Percentiles rank a stretch among this genome's conserved stretches.
Evolutionary conservation across 306 rosid genomes (phyloP).

Genomic region (Medicago arabica): DNA sequence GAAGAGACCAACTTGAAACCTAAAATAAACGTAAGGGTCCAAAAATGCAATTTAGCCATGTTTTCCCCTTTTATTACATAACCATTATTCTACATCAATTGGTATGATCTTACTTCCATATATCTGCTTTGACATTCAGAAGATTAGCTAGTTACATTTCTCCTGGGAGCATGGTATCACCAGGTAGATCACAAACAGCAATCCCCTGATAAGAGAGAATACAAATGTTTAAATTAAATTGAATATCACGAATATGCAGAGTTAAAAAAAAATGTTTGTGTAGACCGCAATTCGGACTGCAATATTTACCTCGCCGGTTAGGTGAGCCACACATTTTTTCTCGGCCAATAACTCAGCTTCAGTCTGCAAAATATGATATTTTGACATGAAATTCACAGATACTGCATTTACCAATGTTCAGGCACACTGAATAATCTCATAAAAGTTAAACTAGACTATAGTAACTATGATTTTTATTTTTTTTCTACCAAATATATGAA

Average conservation of each 20-base stretch:
- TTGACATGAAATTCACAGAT: constrained; percentile 1
- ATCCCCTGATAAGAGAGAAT: constrained; percentile 62
- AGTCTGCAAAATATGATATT: constrained; percentile 56
- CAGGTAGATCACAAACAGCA: constrained; percentile 92
- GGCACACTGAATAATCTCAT: background rate
- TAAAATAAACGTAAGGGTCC: too few relatives aligned
- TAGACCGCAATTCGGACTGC: background rate
- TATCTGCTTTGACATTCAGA: constrained; percentile 36
- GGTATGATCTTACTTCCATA: constrained; percentile 35
- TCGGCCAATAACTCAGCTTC: constrained; percentile 96
- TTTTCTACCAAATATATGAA: background rate
- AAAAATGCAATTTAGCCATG: too few relatives aligned
- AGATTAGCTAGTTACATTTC: constrained; percentile 66
- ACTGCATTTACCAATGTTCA: background rate
- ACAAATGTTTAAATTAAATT: constrained; percentile 6
- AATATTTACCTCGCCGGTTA: constrained; percentile 83
- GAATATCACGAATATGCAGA: background rate
- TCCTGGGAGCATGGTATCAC: constrained; percentile 98
- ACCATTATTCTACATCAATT: constrained; percentile 37
- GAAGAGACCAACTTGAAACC: too few relatives aligned
- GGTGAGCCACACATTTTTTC: constrained; percentile 96
- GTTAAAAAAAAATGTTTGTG: background rate
- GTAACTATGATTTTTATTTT: background rate
- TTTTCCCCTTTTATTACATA: background rate
- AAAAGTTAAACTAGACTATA: background rate